Conservation (phyloP, 1,284 basidiomycete species). For the Tilletia walkeri region DNA sequence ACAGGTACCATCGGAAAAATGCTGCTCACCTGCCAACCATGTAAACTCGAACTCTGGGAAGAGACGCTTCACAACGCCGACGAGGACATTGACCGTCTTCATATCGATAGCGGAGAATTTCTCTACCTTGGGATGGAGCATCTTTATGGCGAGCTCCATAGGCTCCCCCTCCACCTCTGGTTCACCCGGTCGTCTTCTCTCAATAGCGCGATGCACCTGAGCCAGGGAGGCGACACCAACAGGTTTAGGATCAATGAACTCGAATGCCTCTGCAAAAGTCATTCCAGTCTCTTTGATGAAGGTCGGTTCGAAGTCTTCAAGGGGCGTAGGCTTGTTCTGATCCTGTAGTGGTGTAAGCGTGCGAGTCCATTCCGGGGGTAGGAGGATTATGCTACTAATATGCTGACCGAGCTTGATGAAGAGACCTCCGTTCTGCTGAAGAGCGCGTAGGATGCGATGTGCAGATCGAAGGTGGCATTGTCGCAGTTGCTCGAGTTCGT, state of each 20-base stretch:
- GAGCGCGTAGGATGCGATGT: constrained; percentile 44
- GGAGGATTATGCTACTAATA: constrained; percentile 66
- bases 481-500: constrained; percentile 41
- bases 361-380: constrained; percentile 73
- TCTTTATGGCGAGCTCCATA: constrained; percentile 83
- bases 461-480: constrained; percentile 53
- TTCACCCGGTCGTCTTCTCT: constrained; percentile 66
- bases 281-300: constrained; percentile 52
- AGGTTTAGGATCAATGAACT: constrained; percentile 81
- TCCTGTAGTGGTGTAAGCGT: constrained; percentile 64
- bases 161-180: constrained; percentile 25
- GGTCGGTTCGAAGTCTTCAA: constrained; percentile 52
- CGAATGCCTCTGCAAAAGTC: constrained; percentile 55
- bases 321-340: constrained; percentile 52
- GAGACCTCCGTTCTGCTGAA: constrained; percentile 74
- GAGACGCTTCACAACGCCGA: constrained; percentile 81
- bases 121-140: constrained; percentile 91
- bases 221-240: constrained; percentile 91
- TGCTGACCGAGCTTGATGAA: constrained; percentile 75
- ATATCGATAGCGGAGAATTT: constrained; percentile 91
- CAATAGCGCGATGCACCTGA: constrained; percentile 84
- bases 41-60: constrained; percentile 83
- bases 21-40: constrained; percentile 66
- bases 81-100: constrained; percentile 59
- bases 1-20: background rate